phyloP scores from a whole-genome alignment of 306 rosid species.

The Fragaria vesca region DNA sequence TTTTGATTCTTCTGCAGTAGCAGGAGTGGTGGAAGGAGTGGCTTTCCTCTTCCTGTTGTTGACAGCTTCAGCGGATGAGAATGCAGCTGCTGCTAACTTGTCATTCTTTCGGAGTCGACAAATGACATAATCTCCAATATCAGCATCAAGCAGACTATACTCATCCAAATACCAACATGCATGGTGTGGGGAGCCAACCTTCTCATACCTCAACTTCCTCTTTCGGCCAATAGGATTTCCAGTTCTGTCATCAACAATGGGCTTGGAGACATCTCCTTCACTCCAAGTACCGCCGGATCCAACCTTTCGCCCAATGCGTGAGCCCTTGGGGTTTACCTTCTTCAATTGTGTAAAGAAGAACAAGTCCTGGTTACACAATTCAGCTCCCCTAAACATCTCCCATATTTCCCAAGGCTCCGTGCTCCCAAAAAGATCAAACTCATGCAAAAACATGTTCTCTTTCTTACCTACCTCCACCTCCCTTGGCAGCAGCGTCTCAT shows the following conservation, averaged over 20 bases:
- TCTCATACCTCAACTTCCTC: constrained; percentile 8
- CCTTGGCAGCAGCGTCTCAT: not conserved
- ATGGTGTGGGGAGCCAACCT: not conserved
- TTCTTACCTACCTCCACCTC: not conserved
- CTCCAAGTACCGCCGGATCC: constrained; percentile 1
- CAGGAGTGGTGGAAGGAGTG: not conserved
- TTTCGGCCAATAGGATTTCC: not conserved
- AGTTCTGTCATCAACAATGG: not conserved
- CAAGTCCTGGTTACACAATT: not conserved
- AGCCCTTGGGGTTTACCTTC: constrained; percentile 10
- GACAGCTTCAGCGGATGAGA: not conserved
- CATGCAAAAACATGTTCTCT: not conserved
- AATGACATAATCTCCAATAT: constrained; percentile 10
- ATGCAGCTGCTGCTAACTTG: constrained; percentile 10
- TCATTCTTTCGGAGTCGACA: constrained; percentile 9
- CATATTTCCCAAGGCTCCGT: constrained; percentile 9
- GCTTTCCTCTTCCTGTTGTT: constrained; percentile 8
- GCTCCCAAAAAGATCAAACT: constrained; percentile 9
- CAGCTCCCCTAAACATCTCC: not conserved
- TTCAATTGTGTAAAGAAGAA: not conserved
- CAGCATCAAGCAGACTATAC: constrained; percentile 6
- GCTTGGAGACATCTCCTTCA: not conserved
- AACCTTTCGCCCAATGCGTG: constrained; percentile 4
- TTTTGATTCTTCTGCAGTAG: not conserved
- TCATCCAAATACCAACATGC: constrained; percentile 10